Base-by-base conservation (phyloP, 2,329 filamentous ascomycete genomes). In the Teratosphaeria nubilosa region DNA sequence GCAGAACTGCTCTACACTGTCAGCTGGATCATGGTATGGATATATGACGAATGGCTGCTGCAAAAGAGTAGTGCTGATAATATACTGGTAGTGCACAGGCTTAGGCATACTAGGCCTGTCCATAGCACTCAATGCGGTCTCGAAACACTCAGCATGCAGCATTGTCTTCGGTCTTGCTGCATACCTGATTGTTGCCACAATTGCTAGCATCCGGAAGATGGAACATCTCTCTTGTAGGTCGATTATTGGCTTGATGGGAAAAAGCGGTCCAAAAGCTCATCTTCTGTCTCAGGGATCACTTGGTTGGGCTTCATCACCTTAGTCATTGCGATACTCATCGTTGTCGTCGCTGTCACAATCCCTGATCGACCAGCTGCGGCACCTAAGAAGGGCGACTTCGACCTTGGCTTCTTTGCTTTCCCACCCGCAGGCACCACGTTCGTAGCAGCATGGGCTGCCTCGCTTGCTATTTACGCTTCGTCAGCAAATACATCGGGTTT, bases 401-500 rank as follows among this genome's bases (percentile, higher is more conserved):
- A 85, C 0, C 74, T 85, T 4, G 82, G 81, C 37, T 86, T 80
- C 66, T 73, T 76, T 51, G 76, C 77, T 11, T 79, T 85, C 58
- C 78, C 75, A 10, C 71, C 80, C 61, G 81, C 83, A 0, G 77
- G 5, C 13, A 41, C 34, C 16, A n/a, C 73, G 20, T 86, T 86
- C 65, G 77, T 78, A 0, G 78, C 76, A 0, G 82, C 80, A 13
- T 83, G 85, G 63, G 79, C 77, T 0, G 79, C 82, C 51, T 75
- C 77, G 0, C 75, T 77, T 0, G 82, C 79, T 1, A 83, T 86
- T 59, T 82, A 85, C 69, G 78, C 80, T 57, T 80, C 80, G 3
- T 77, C 77, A 3, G 79, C 81, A 0, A 82, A 79, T 11, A 83
- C 82, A 0, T 79, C 78, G n/a, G 80, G 80, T 1, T 86, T 85